These are phyloP conservation scores for Candida caryicola DNA, from an alignment of 805 yeast species.

Conservation along the genomic window DNA sequence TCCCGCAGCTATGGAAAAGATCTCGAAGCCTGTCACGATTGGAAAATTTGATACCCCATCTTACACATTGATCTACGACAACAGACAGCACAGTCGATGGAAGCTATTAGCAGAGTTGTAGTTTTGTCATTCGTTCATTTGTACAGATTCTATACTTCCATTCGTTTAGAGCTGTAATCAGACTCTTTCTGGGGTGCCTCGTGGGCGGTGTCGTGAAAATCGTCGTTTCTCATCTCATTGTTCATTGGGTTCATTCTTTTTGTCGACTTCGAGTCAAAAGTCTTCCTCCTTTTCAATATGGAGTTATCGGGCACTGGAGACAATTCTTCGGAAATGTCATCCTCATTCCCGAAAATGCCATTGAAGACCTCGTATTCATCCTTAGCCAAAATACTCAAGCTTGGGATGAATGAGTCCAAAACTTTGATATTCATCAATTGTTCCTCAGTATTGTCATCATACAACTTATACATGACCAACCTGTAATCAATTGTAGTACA, in stretches of 20 bases:
- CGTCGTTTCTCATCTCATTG: neutral
- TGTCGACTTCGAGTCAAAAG: neutral
- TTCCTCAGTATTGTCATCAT: conserved; percentile 16
- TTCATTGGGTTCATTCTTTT: conserved; percentile 1
- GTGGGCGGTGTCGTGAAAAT: neutral
- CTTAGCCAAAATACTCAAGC: conserved; percentile 7
- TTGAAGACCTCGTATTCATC: conserved; percentile 9
- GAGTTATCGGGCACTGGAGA: neutral
- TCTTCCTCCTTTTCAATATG: neutral
- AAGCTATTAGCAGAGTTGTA: too few species aligned
- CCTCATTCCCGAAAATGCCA: conserved; percentile 8
- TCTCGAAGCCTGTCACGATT: too few species aligned
- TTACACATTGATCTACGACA: too few species aligned
- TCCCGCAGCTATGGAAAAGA: too few species aligned
- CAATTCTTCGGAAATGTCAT: conserved; percentile 2
- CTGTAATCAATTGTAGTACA: conserved; percentile 21
- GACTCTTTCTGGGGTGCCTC: neutral
- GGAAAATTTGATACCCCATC: too few species aligned
- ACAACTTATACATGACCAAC: conserved; percentile 21
- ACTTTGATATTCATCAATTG: conserved; percentile 14
- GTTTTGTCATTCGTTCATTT: neutral
- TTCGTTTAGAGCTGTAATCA: too few species aligned
- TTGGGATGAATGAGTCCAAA: conserved; percentile 13
- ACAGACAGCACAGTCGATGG: too few species aligned
- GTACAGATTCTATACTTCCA: too few species aligned